These are phyloP conservation scores for Immersiporthe knoxdaviesiana DNA, from an alignment of 2,329 filamentous ascomycete genomes.

Conservation along the genomic window DNA sequence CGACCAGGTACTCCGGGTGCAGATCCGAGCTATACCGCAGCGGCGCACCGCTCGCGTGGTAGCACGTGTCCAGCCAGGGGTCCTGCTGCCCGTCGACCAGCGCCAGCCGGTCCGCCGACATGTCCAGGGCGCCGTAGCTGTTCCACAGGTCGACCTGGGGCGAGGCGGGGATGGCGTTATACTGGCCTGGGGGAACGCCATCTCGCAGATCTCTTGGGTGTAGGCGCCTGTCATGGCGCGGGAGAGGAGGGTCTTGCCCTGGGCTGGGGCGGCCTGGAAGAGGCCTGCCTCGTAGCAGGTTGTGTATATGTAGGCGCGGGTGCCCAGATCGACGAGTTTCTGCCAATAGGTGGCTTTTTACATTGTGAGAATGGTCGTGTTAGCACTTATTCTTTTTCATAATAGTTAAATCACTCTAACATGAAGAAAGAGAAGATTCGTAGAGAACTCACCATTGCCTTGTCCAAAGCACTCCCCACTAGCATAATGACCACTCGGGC, in stretches of 20 bases:
- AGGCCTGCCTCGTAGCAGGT: slow-evolving; percentile 53
- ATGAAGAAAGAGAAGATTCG: background rate
- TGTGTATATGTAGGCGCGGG: slow-evolving; percentile 54
- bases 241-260: slow-evolving; percentile 50
- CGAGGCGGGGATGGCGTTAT: slow-evolving; percentile 48
- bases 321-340: slow-evolving; percentile 43
- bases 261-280: slow-evolving; percentile 51
- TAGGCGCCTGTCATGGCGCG: slow-evolving; percentile 51
- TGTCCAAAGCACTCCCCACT: slow-evolving; percentile 49
- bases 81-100: slow-evolving; percentile 57
- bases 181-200: slow-evolving; percentile 52
- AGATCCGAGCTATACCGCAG: slow-evolving; percentile 44
- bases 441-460: slow-evolving; percentile 31
- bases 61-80: slow-evolving; percentile 56
- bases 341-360: slow-evolving; percentile 44
- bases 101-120: slow-evolving; percentile 51
- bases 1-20: slow-evolving; percentile 54
- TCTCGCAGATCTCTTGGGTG: slow-evolving; percentile 59
- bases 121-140: slow-evolving; percentile 50
- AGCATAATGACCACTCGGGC: slow-evolving; percentile 45
- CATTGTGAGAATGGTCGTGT: slow-evolving; percentile 34
- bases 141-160: slow-evolving; percentile 49
- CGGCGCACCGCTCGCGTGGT: slow-evolving; percentile 49
- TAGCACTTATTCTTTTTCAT: too few species aligned
- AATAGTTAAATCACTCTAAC: too few species aligned